Evolutionary conservation across 306 rosid species (phyloP).

Genomic region (Casuarina cunninghamiana): DNA sequence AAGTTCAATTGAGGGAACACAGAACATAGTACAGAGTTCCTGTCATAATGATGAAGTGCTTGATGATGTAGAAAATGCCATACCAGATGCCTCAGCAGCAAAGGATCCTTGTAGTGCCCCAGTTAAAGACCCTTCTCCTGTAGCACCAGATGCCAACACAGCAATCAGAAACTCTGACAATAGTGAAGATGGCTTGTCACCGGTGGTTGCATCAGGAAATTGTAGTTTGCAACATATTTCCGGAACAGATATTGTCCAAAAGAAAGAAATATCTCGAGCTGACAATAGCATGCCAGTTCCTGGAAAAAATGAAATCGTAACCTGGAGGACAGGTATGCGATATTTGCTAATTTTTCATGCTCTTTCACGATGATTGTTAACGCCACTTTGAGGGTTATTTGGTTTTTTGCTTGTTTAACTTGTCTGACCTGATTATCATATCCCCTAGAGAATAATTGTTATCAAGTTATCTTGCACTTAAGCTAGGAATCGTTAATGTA

Average conservation of each 20-base stretch:
- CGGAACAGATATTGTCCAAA: constrained; percentile 21
- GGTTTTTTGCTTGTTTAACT: constrained; percentile 26
- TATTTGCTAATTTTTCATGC: not conserved
- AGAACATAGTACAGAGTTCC: constrained; percentile 28
- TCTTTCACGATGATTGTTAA: not conserved
- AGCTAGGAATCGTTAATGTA: not conserved
- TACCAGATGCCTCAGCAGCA: constrained; percentile 32
- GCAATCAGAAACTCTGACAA: constrained; percentile 11
- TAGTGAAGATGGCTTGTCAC: constrained; percentile 22
- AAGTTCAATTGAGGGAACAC: constrained; percentile 26
- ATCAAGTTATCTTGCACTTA: not conserved
- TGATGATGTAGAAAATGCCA: constrained; percentile 34
- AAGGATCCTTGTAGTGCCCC: constrained; percentile 42
- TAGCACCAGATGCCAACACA: constrained; percentile 15
- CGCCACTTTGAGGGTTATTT: not conserved
- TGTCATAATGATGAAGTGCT: constrained; percentile 23
- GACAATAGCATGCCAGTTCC: constrained; percentile 20
- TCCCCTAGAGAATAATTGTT: not conserved
- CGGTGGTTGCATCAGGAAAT: constrained; percentile 26
- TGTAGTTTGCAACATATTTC: constrained; percentile 34
- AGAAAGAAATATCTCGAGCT: constrained; percentile 27
- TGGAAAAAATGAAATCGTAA: constrained; percentile 30
- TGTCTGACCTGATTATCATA: constrained; percentile 8
- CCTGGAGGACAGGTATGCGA: constrained; percentile 54
- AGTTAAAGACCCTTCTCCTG: constrained; percentile 30